Conservation (phyloP, 768 basidiomycete genomes). For the Candolleomyces efflorescens region DNA sequence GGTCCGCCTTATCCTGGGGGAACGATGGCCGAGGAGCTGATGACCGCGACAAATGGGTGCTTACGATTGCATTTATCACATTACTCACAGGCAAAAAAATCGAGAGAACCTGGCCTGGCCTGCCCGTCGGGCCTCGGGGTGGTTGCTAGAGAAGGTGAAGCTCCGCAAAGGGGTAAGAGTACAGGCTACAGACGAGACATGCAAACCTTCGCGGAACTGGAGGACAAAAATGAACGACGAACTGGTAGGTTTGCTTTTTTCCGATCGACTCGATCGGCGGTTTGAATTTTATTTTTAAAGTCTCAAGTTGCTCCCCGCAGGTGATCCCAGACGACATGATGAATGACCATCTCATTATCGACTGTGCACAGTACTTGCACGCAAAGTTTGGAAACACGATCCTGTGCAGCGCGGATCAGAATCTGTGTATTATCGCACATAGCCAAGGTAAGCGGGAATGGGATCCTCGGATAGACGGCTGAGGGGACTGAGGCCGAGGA, state of each 20-base stretch:
- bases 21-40: no score
- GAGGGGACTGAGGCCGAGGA: not conserved
- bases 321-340: constrained; percentile 28
- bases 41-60: no score
- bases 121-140: constrained; percentile 64
- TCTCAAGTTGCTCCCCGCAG: constrained; percentile 10
- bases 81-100: constrained; percentile 40
- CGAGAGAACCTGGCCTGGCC: constrained; percentile 50
- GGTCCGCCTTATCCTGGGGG: no score
- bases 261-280: not conserved
- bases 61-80: no score
- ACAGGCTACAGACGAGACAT: constrained; percentile 61
- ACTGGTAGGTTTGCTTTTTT: constrained; percentile 27
- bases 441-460: constrained; percentile 22
- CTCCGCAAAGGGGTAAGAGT: constrained; percentile 53
- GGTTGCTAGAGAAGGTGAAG: constrained; percentile 60
- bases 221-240: constrained; percentile 42
- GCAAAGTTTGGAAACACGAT: constrained; percentile 43
- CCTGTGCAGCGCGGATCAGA: constrained; percentile 67
- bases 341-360: constrained; percentile 72
- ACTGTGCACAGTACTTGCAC: constrained; percentile 67
- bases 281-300: not conserved
- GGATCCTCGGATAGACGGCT: constrained; percentile 13
- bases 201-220: constrained; percentile 59
- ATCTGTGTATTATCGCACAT: constrained; percentile 46